A percentile compares a stretch with the other conserved stretches of the same genome.
Conservation (phyloP, 2,329 filamentous ascomycete species). For the Paecilomyces fulvus region DNA sequence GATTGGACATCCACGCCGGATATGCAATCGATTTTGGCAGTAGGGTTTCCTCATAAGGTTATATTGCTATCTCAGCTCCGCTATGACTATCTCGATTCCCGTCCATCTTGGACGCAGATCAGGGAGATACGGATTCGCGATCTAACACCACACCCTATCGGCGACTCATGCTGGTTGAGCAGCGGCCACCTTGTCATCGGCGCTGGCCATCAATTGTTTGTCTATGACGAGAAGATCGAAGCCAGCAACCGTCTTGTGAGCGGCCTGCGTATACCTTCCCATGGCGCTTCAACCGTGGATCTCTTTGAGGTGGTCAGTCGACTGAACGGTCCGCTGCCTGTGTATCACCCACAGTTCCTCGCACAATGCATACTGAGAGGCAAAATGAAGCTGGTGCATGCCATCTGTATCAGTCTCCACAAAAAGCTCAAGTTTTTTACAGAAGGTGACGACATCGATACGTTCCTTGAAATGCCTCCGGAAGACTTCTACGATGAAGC, state of each 20-base stretch:
- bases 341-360: slow-evolving; percentile 88
- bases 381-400: slow-evolving; percentile 62
- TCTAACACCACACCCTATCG: slow-evolving; percentile 80
- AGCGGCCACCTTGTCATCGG: slow-evolving; percentile 80
- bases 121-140: slow-evolving; percentile 73
- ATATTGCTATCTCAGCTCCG: slow-evolving; percentile 77
- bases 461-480: slow-evolving; percentile 56
- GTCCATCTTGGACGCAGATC: slow-evolving; percentile 81
- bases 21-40: slow-evolving; percentile 77
- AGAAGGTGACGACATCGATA: slow-evolving; percentile 71
- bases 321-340: slow-evolving; percentile 76
- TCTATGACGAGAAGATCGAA: slow-evolving; percentile 69
- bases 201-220: slow-evolving; percentile 82
- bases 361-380: slow-evolving; percentile 79
- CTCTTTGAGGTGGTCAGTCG: slow-evolving; percentile 74
- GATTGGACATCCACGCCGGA: slow-evolving; percentile 93
- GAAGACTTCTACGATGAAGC: slow-evolving; percentile 41
- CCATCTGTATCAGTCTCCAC: slow-evolving; percentile 63
- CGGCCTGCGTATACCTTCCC: slow-evolving; percentile 43
- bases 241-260: slow-evolving; percentile 53
- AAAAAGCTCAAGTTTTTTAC: slow-evolving; percentile 73
- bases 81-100: slow-evolving; percentile 82
- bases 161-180: slow-evolving; percentile 84
- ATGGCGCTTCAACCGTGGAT: slow-evolving; percentile 49
- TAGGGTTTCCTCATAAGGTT: slow-evolving; percentile 85